A percentile compares a stretch with the other conserved stretches of the same genome.
These are phyloP conservation scores for Letharia lupina DNA, from an alignment of 495 filamentous ascomycete genomes.

Conservation along the genomic window DNA sequence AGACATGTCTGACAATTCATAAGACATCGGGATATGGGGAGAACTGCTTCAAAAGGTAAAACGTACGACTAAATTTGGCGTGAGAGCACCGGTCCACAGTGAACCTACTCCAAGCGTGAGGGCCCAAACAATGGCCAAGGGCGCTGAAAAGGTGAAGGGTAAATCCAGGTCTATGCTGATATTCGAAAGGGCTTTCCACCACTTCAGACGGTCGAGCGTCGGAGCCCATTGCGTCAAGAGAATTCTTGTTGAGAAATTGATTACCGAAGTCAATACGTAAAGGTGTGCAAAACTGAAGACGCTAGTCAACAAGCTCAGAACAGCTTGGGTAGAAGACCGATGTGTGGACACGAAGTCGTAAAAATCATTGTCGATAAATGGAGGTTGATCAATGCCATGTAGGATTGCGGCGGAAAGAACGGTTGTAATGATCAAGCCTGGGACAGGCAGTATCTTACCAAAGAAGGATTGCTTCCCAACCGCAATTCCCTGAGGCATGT, in stretches of 20 bases:
- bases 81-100: constrained; percentile 5
- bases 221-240: not conserved
- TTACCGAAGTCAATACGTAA: constrained; percentile 1
- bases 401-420: not conserved
- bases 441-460: not conserved
- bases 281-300: not conserved
- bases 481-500: not conserved
- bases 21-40: too few species aligned
- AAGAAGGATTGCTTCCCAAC: constrained; percentile 2
- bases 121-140: constrained; percentile 3
- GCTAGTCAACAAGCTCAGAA: not conserved
- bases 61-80: not conserved
- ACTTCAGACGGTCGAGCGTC: not conserved
- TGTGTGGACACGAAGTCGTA: not conserved
- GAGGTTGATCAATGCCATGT: constrained; percentile 1
- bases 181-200: constrained; percentile 5
- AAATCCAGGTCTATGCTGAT: not conserved
- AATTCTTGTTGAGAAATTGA: constrained; percentile 1
- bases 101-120: not conserved
- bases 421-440: constrained; percentile 1
- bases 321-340: not conserved
- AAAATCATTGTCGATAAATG: not conserved
- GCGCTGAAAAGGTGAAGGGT: not conserved
- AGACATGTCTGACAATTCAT: too few species aligned
- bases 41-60: too few species aligned